These are phyloP conservation scores for Alternaria arbusti DNA, from an alignment of 2,329 filamentous ascomycete genomes.

Conservation along the genomic window DNA sequence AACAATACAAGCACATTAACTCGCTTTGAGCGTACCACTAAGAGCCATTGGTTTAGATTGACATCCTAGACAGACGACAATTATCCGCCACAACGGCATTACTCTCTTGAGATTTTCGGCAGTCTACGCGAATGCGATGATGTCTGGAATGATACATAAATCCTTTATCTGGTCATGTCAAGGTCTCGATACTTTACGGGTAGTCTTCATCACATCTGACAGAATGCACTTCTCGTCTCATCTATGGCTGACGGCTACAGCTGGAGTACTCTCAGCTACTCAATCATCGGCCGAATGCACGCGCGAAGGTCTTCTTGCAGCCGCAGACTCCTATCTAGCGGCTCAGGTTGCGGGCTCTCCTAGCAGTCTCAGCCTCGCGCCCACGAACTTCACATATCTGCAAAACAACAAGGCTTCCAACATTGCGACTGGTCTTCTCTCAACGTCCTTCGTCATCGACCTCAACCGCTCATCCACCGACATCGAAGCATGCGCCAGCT, in stretches of 20 bases:
- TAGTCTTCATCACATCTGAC: not conserved
- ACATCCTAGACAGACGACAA: slow-evolving; percentile 2
- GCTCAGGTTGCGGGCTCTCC: slow-evolving; percentile 30
- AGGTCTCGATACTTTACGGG: not conserved
- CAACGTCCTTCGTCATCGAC: slow-evolving; percentile 27
- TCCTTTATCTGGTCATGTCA: not conserved
- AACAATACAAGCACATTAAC: slow-evolving; percentile 6
- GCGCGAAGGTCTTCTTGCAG: slow-evolving; percentile 32
- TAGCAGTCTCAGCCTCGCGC: slow-evolving; percentile 23
- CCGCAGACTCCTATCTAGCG: slow-evolving; percentile 31
- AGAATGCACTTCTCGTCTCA: not conserved
- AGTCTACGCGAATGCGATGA: not conserved
- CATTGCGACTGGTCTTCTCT: slow-evolving; percentile 27
- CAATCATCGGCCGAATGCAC: slow-evolving; percentile 27
- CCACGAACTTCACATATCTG: slow-evolving; percentile 35
- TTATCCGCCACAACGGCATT: slow-evolving; percentile 17
- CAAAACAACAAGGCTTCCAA: slow-evolving; percentile 38
- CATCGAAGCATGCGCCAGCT: slow-evolving; percentile 33
- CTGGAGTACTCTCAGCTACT: not conserved
- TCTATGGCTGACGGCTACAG: not conserved
- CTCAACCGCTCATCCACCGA: slow-evolving; percentile 36
- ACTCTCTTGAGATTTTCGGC: slow-evolving; percentile 2
- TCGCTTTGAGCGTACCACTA: slow-evolving; percentile 24
- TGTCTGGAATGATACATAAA: not conserved
- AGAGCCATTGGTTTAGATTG: slow-evolving; percentile 22